A percentile compares a stretch with the other conserved stretches of the same genome.
phyloP scores from a whole-genome alignment of 1,284 basidiomycete genomes.

The Apiotrichum akiyoshidainum region DNA sequence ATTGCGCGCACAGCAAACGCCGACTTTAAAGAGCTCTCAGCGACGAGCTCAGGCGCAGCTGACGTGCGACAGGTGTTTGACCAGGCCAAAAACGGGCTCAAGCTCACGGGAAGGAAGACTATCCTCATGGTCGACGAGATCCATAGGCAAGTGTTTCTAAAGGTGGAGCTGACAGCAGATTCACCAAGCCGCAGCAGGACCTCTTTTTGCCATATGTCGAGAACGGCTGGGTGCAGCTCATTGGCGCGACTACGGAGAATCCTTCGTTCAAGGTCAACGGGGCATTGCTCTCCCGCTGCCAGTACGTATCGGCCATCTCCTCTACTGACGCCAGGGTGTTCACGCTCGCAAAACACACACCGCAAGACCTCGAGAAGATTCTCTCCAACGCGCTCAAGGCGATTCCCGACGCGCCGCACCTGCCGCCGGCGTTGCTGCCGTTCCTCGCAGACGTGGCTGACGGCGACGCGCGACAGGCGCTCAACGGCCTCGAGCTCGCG shows the following conservation, averaged over 20 bases:
- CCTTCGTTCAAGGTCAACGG: conserved; percentile 80
- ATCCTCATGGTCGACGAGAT: conserved; percentile 66
- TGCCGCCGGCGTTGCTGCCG: conserved; percentile 54
- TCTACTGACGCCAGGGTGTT: conserved; percentile 35
- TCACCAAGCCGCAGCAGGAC: conserved; percentile 80
- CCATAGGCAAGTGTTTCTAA: conserved; percentile 58
- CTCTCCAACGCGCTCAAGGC: conserved; percentile 42
- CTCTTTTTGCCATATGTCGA: conserved; percentile 77
- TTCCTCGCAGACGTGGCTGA: conserved; percentile 53
- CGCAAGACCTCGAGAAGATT: conserved; percentile 41
- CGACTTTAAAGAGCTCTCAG: conserved; percentile 71
- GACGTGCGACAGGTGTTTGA: conserved; percentile 79
- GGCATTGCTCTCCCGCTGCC: conserved; percentile 74
- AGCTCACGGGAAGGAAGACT: conserved; percentile 64
- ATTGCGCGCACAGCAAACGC: conserved; percentile 52
- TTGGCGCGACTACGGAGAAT: conserved; percentile 90
- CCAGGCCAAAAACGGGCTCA: conserved; percentile 69
- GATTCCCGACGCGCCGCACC: conserved; percentile 42
- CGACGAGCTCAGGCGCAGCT: conserved; percentile 67
- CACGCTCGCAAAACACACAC: conserved; percentile 40
- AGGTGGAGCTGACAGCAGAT: conserved; percentile 22
- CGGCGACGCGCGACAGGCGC: conserved; percentile 54
- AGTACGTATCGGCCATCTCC: conserved; percentile 54
- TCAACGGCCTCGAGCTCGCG: conserved; percentile 53
- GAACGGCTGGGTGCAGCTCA: conserved; percentile 71